Percentiles rank a stretch among this genome's conserved stretches.
Conservation (phyloP, 2,329 filamentous ascomycete genomes). For the Fonsecaea pedrosoi region DNA sequence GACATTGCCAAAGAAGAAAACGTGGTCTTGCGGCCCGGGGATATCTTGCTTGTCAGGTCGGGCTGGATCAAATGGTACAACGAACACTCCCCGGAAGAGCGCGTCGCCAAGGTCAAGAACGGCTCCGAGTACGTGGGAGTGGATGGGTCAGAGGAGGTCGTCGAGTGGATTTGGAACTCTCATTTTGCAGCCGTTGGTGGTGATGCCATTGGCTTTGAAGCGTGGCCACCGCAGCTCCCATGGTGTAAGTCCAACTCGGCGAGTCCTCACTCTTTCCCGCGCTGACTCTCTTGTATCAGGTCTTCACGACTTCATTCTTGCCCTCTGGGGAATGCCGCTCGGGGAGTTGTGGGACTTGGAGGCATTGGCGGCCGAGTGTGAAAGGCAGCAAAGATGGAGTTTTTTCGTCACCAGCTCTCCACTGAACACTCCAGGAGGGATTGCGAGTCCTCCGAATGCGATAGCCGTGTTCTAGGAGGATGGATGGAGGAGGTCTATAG, state of each 20-base stretch:
- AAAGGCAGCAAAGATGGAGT: constrained; percentile 44
- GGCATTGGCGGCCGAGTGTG: constrained; percentile 46
- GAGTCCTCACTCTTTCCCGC: constrained; percentile 31
- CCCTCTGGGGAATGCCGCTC: constrained; percentile 57
- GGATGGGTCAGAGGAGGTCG: constrained; percentile 54
- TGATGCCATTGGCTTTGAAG: constrained; percentile 62
- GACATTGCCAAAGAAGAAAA: constrained; percentile 54
- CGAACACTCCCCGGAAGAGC: constrained; percentile 52
- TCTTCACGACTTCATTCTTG: constrained; percentile 52
- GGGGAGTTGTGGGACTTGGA: constrained; percentile 55
- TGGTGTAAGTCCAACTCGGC: constrained; percentile 33
- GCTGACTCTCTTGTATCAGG: background rate
- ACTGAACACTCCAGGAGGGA: constrained; percentile 55
- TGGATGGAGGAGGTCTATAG: background rate
- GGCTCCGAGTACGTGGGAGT: constrained; percentile 52
- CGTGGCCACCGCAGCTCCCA: constrained; percentile 49
- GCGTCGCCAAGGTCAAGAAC: constrained; percentile 45
- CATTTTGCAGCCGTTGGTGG: constrained; percentile 63
- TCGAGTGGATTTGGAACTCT: constrained; percentile 66
- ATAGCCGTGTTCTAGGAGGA: constrained; percentile 51
- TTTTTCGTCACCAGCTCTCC: constrained; percentile 60
- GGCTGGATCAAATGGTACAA: constrained; percentile 62
- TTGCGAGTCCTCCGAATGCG: constrained; percentile 54
- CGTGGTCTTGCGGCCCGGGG: constrained; percentile 56
- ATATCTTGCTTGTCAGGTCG: constrained; percentile 64